These are phyloP conservation scores for Pugionium dolabratum DNA, from an alignment of 345 rosid genomes.

Conservation along the genomic window DNA sequence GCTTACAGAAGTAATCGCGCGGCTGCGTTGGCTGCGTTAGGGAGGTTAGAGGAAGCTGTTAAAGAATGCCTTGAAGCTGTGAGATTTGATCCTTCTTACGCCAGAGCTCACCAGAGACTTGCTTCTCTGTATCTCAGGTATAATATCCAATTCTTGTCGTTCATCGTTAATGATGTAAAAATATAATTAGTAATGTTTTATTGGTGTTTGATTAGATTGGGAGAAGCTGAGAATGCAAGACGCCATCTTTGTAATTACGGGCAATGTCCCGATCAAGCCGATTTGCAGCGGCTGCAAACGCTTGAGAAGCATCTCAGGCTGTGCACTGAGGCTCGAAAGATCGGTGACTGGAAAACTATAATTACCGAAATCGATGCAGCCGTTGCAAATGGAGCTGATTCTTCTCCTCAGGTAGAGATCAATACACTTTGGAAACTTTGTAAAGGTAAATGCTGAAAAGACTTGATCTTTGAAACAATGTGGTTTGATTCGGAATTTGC, in stretches of 20 bases:
- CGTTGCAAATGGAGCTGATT: slow-evolving; percentile 71
- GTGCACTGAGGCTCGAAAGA: slow-evolving; percentile 72
- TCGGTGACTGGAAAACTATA: slow-evolving; percentile 71
- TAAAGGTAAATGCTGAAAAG: background rate
- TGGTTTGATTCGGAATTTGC: slow-evolving; percentile 30
- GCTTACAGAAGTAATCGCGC: slow-evolving; percentile 83
- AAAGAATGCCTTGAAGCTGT: slow-evolving; percentile 88
- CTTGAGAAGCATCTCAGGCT: slow-evolving; percentile 74
- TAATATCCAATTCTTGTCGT: background rate
- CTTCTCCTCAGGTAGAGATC: slow-evolving; percentile 73
- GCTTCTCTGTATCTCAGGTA: slow-evolving; percentile 86
- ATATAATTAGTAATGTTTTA: background rate
- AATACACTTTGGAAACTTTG: too few relatives aligned
- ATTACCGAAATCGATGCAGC: slow-evolving; percentile 74
- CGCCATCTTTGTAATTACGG: slow-evolving; percentile 59
- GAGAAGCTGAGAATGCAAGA: slow-evolving; percentile 71
- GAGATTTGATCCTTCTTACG: slow-evolving; percentile 66
- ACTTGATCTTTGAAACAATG: background rate
- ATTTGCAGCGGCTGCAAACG: slow-evolving; percentile 65
- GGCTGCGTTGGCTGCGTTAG: slow-evolving; percentile 78
- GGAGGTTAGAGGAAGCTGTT: slow-evolving; percentile 75
- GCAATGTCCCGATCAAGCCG: slow-evolving; percentile 65
- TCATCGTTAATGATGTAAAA: background rate
- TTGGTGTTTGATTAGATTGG: slow-evolving; percentile 55
- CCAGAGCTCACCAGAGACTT: slow-evolving; percentile 81